Evolutionary conservation across 345 rosid genomes (phyloP).

Genomic region (Sapria himalayana): DNA sequence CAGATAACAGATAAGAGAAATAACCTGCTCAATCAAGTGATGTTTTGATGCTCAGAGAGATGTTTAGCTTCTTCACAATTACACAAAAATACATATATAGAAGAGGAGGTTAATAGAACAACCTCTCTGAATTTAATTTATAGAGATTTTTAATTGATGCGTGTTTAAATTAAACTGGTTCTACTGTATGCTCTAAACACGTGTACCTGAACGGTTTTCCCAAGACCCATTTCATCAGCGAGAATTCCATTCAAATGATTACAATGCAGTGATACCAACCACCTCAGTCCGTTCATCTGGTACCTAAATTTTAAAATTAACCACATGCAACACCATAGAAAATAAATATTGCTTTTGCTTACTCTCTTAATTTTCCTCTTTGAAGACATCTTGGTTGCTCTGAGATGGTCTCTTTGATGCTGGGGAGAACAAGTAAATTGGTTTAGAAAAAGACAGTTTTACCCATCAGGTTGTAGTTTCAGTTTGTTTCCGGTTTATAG

Average conservation of each 20-base stretch:
- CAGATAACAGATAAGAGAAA: slow-evolving; percentile 64
- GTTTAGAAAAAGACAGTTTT: no score
- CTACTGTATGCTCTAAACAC: no score
- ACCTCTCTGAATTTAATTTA: no score
- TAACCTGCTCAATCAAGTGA: slow-evolving; percentile 47
- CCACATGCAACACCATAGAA: neutral
- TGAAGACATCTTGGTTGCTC: slow-evolving; percentile 59
- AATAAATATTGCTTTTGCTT: slow-evolving; percentile 15
- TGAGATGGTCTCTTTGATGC: slow-evolving; percentile 60
- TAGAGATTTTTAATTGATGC: no score
- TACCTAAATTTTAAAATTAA: slow-evolving; percentile 30
- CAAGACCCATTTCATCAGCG: slow-evolving; percentile 98
- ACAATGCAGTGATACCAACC: slow-evolving; percentile 79
- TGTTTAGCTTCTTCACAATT: no score
- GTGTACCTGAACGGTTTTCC: slow-evolving; percentile 84
- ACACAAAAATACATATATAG: no score
- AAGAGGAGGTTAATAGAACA: no score
- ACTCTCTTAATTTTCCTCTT: slow-evolving; percentile 89
- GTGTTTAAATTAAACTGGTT: no score
- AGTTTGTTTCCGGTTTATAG: no score
- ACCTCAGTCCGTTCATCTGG: slow-evolving; percentile 83
- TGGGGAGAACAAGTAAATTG: slow-evolving; percentile 21
- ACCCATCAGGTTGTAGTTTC: no score
- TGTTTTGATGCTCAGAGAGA: no score
- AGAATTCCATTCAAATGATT: slow-evolving; percentile 83